Evolutionary conservation across 768 basidiomycete species (phyloP).

Genomic region (Mycena vulgaris): DNA sequence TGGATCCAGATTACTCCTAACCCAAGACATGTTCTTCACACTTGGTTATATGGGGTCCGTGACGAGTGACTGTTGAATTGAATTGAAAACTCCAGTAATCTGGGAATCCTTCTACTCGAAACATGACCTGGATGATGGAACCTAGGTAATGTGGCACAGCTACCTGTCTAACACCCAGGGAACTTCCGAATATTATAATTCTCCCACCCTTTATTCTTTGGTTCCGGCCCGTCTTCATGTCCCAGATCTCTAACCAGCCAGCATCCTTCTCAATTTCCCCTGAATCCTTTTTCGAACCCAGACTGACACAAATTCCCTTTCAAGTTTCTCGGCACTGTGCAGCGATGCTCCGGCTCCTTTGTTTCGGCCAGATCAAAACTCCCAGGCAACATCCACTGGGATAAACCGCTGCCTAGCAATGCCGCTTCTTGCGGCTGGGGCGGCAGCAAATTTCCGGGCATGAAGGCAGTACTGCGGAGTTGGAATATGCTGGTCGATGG

Average conservation of each 20-base stretch:
- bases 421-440: background rate
- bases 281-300: background rate
- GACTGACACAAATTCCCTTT: constrained; percentile 1
- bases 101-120: background rate
- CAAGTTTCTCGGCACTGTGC: background rate
- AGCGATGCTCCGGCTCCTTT: background rate
- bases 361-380: background rate
- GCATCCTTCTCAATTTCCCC: background rate
- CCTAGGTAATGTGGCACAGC: too few species aligned
- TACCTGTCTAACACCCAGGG: background rate
- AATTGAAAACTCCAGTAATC: too few species aligned
- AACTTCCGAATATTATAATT: background rate
- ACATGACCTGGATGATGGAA: background rate
- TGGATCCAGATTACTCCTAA: too few species aligned
- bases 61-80: too few species aligned
- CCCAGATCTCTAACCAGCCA: background rate
- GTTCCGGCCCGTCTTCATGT: background rate
- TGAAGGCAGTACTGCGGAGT: constrained; percentile 6
- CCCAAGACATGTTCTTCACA: too few species aligned
- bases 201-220: background rate
- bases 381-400: constrained; percentile 13
- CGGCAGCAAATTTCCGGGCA: background rate
- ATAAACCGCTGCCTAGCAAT: background rate
- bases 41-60: too few species aligned
- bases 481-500: constrained; percentile 3